phyloP scores from a whole-genome alignment of 108 stramenopile species.

The Mediolabrus comicus region DNA sequence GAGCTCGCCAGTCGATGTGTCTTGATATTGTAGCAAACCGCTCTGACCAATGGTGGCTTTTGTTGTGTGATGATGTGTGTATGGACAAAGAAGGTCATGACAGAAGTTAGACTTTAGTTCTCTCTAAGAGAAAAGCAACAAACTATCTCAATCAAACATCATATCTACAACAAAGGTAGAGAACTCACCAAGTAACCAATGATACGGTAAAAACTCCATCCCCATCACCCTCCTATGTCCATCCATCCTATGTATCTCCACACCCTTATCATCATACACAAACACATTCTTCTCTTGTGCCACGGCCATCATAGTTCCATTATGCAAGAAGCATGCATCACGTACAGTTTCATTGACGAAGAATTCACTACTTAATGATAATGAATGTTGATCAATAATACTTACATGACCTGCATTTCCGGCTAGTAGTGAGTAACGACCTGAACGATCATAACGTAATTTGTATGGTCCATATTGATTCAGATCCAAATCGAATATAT shows the following conservation, averaged over 20 bases:
- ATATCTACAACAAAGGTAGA: not conserved
- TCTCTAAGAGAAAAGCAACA: not conserved
- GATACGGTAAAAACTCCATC: slow-evolving; percentile 96
- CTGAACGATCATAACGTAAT: slow-evolving; percentile 80
- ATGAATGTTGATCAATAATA: slow-evolving; percentile 75
- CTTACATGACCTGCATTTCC: slow-evolving; percentile 64
- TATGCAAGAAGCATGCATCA: slow-evolving; percentile 94
- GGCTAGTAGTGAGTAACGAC: slow-evolving; percentile 59
- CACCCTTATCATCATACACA: slow-evolving; percentile 95
- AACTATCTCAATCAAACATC: not conserved
- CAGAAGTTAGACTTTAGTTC: not conserved
- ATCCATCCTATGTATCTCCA: slow-evolving; percentile 91
- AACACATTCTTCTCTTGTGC: slow-evolving; percentile 95
- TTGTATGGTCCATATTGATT: slow-evolving; percentile 60
- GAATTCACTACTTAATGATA: slow-evolving; percentile 67
- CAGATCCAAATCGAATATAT: slow-evolving; percentile 80
- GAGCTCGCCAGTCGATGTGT: slow-evolving; percentile 93
- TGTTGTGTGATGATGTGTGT: not conserved
- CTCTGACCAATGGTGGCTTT: slow-evolving; percentile 76
- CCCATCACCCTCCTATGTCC: slow-evolving; percentile 78
- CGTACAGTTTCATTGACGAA: slow-evolving; percentile 76
- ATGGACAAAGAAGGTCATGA: not conserved
- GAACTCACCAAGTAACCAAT: slow-evolving; percentile 86
- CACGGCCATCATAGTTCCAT: slow-evolving; percentile 89
- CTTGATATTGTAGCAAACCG: slow-evolving; percentile 91